Percentiles rank a stretch among this genome's conserved stretches.
phyloP scores from a whole-genome alignment of 1,284 basidiomycete species.

The Pseudozyma sp. region DNA sequence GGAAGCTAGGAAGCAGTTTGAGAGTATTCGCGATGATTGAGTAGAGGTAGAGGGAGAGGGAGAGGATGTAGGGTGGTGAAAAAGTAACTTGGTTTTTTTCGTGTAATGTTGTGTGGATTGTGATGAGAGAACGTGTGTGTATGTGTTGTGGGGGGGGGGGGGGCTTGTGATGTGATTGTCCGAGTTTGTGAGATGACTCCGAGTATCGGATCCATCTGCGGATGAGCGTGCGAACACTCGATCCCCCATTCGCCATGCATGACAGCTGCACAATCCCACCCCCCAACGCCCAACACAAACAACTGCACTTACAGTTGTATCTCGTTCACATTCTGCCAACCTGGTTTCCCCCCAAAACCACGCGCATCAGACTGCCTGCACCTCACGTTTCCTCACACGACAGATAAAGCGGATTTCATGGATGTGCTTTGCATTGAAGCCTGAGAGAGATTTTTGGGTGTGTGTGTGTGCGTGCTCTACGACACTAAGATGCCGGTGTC shows the following conservation, averaged over 20 bases:
- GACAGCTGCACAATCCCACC: too few relatives aligned
- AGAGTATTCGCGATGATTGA: conserved; percentile 52
- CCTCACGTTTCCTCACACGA: not conserved
- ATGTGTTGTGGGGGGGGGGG: too few relatives aligned
- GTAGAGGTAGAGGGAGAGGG: not conserved
- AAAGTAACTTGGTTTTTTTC: not conserved
- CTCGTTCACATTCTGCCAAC: too few relatives aligned
- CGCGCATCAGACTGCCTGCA: not conserved
- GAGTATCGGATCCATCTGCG: too few relatives aligned
- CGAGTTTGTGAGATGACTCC: too few relatives aligned
- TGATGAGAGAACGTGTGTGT: too few relatives aligned
- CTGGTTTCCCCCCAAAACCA: not conserved
- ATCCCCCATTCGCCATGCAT: too few relatives aligned
- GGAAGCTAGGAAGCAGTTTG: conserved; percentile 61
- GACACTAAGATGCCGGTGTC: not conserved
- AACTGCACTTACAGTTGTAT: too few relatives aligned
- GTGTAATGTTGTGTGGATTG: too few relatives aligned
- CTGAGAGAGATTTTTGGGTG: conserved; percentile 10
- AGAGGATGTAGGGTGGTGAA: not conserved
- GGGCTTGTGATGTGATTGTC: too few relatives aligned
- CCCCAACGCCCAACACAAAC: too few relatives aligned
- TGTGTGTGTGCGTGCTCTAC: not conserved
- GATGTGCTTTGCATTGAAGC: conserved; percentile 11
- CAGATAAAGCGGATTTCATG: not conserved
- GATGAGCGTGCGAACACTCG: too few relatives aligned